Conservation (phyloP, 2,329 filamentous ascomycete species). For the Chrysoporthe deuterocubensis region DNA sequence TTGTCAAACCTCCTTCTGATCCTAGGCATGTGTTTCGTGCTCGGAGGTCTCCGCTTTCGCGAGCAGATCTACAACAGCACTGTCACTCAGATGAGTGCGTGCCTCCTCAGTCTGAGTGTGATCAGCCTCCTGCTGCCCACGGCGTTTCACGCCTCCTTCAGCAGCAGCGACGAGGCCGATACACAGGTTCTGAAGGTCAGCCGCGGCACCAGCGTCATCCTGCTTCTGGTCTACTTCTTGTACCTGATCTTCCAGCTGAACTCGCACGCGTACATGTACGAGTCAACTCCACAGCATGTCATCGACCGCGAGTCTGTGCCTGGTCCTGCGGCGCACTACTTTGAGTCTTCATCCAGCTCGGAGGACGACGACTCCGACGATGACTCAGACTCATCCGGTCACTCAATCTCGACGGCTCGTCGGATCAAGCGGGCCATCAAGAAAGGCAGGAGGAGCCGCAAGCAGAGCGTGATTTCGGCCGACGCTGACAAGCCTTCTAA, state of each 20-base stretch:
- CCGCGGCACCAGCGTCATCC: constrained; percentile 75
- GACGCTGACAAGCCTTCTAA: constrained; percentile 42
- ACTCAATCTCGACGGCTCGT: constrained; percentile 53
- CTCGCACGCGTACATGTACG: constrained; percentile 69
- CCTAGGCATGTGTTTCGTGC: constrained; percentile 87
- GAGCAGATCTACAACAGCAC: constrained; percentile 96
- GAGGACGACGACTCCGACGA: constrained; percentile 49
- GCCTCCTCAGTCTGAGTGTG: constrained; percentile 85
- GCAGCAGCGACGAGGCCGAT: constrained; percentile 58
- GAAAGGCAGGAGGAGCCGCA: constrained; percentile 67
- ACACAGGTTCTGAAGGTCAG: constrained; percentile 71
- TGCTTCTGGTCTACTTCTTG: constrained; percentile 71
- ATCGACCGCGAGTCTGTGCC: constrained; percentile 67
- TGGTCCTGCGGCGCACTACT: constrained; percentile 68
- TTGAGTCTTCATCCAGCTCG: constrained; percentile 57
- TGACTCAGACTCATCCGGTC: constrained; percentile 61
- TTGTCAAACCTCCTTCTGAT: constrained; percentile 87
- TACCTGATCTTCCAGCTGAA: constrained; percentile 80
- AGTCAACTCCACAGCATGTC: constrained; percentile 70
- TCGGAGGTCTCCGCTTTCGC: constrained; percentile 83
- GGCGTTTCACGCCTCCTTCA: constrained; percentile 69
- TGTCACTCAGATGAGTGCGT: constrained; percentile 95
- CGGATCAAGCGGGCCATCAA: constrained; percentile 66
- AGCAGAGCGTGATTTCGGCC: constrained; percentile 58
- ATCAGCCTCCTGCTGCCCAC: constrained; percentile 77